These are phyloP conservation scores for Hypericum androsaemum DNA, from an alignment of 345 rosid species.

Conservation along the genomic window DNA sequence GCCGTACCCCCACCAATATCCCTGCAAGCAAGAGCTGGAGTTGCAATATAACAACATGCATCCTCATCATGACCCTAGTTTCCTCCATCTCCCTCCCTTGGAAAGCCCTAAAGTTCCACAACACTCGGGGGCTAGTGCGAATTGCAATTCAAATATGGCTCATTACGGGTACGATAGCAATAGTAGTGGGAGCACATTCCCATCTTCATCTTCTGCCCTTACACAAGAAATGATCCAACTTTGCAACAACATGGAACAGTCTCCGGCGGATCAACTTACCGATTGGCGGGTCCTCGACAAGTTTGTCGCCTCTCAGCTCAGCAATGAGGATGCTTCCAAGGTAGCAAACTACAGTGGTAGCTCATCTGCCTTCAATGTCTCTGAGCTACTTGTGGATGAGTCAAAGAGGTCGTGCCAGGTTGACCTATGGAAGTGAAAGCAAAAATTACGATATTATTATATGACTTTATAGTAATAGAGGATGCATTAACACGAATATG, in stretches of 20 bases:
- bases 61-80: constrained; percentile 36
- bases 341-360: constrained; percentile 21
- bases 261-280: constrained; percentile 63
- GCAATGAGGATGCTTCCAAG: constrained; percentile 58
- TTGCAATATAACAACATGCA: constrained; percentile 43
- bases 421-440: constrained; percentile 77
- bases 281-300: constrained; percentile 98
- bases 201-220: constrained; percentile 42
- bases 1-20: constrained; percentile 40
- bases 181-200: constrained; percentile 44
- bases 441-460: constrained; percentile 10
- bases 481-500: constrained; percentile 29
- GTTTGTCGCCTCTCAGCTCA: constrained; percentile 92
- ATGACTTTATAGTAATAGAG: constrained; percentile 11
- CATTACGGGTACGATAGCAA: constrained; percentile 34
- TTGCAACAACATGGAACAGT: constrained; percentile 30
- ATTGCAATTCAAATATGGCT: constrained; percentile 32
- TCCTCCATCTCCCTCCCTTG: constrained; percentile 71
- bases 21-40: constrained; percentile 79
- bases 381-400: constrained; percentile 31
- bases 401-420: constrained; percentile 54
- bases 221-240: constrained; percentile 52
- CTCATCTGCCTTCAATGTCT: constrained; percentile 28
- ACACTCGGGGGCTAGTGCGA: constrained; percentile 26
- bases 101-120: constrained; percentile 69